A percentile compares a stretch with the other conserved stretches of the same genome.
Conservation (phyloP, 2,329 filamentous ascomycete species). For the Pseudogymnoascus sp. region DNA sequence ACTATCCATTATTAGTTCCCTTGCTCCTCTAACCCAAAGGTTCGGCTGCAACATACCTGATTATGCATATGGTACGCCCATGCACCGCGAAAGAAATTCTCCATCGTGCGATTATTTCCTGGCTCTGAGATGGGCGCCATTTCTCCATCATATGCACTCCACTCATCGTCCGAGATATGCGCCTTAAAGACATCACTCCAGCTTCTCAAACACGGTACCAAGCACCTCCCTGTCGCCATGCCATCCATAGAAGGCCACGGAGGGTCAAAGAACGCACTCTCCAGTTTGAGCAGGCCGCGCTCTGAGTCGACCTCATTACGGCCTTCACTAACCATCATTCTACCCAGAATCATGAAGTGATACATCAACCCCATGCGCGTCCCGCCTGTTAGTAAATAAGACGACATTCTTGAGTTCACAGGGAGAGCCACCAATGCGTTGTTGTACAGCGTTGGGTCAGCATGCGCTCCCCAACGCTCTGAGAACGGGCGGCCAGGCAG, state of each 20-base stretch:
- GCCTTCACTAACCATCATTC: background rate
- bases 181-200: conserved; percentile 3
- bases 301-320: background rate
- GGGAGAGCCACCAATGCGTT: background rate
- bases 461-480: background rate
- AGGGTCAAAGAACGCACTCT: conserved; percentile 1
- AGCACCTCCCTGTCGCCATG: background rate
- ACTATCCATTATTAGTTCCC: background rate
- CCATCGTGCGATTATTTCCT: background rate
- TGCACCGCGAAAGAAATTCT: conserved; percentile 1
- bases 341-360: background rate
- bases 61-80: conserved; percentile 6
- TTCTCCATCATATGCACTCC: background rate
- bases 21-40: too few species aligned
- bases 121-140: background rate
- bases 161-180: background rate
- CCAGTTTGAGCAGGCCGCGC: background rate
- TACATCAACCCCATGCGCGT: background rate
- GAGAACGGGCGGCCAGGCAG: background rate
- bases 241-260: background rate
- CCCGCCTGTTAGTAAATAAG: background rate
- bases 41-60: background rate
- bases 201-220: background rate
- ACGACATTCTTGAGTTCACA: background rate
- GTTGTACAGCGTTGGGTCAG: background rate